A percentile compares a stretch with the other conserved stretches of the same genome.
These are phyloP conservation scores for Colletotrichum tropicicola DNA, from an alignment of 2,329 filamentous ascomycete species.

Conservation along the genomic window DNA sequence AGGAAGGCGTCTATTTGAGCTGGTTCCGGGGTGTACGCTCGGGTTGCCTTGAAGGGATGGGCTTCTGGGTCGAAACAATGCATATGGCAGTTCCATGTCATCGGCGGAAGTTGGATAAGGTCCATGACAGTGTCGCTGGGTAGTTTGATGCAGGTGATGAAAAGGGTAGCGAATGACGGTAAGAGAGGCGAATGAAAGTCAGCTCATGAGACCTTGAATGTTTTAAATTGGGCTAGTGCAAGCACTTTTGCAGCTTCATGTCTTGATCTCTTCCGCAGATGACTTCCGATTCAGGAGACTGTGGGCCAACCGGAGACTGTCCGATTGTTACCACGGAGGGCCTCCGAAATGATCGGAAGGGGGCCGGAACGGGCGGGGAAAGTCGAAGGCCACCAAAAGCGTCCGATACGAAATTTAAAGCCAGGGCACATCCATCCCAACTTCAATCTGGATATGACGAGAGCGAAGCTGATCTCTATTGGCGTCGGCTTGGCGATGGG, in stretches of 20 bases:
- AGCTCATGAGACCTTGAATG: background rate
- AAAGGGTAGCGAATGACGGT: too few relatives aligned
- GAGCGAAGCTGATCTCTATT: too few relatives aligned
- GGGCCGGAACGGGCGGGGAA: background rate
- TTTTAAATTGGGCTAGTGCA: background rate
- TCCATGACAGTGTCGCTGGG: background rate
- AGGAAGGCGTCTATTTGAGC: background rate
- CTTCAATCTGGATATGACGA: too few relatives aligned
- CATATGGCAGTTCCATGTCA: background rate
- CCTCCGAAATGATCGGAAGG: background rate
- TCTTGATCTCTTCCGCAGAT: background rate
- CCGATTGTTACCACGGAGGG: background rate
- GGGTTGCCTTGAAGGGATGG: background rate
- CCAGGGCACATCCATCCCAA: too few relatives aligned
- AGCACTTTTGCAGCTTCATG: background rate
- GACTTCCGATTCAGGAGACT: background rate
- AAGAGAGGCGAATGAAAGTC: background rate
- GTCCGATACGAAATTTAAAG: too few relatives aligned
- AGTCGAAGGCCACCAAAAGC: too few relatives aligned
- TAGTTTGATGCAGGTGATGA: too few relatives aligned
- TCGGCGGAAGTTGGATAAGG: background rate
- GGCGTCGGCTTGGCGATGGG: too few relatives aligned
- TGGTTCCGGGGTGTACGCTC: constrained; percentile 7
- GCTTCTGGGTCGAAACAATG: background rate
- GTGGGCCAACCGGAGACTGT: background rate